Conservation (phyloP, 352 stramenopile species). For the Pythium aristosporum region DNA sequence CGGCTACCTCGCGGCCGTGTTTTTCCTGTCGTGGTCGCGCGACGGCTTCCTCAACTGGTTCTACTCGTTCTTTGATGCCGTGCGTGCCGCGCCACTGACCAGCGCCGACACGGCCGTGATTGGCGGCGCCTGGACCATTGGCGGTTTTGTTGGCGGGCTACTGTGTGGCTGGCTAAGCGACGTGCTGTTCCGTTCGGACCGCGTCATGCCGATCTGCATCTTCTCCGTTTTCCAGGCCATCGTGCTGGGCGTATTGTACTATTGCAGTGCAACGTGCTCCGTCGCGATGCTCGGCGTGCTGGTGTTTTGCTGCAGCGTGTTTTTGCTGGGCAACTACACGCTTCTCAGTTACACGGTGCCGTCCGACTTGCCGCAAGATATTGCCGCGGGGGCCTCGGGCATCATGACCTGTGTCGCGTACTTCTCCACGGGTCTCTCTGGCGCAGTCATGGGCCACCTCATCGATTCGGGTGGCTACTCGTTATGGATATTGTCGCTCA, state of each 20-base stretch:
- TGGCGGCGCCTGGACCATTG: slow-evolving; percentile 72
- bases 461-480: slow-evolving; percentile 54
- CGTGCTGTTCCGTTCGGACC: slow-evolving; percentile 61
- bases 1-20: slow-evolving; percentile 64
- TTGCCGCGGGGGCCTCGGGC: slow-evolving; percentile 56
- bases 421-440: slow-evolving; percentile 66
- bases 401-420: slow-evolving; percentile 71
- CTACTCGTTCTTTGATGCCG: slow-evolving; percentile 72
- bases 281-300: slow-evolving; percentile 48
- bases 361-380: slow-evolving; percentile 68
- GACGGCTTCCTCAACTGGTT: slow-evolving; percentile 82
- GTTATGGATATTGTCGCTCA: slow-evolving; percentile 59
- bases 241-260: slow-evolving; percentile 56
- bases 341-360: slow-evolving; percentile 73
- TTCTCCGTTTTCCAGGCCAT: slow-evolving; percentile 63
- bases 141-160: slow-evolving; percentile 66
- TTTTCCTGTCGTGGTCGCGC: slow-evolving; percentile 67
- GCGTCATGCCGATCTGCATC: slow-evolving; percentile 69
- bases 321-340: slow-evolving; percentile 75
- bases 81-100: slow-evolving; percentile 41
- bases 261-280: slow-evolving; percentile 51
- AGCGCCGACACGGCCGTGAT: slow-evolving; percentile 59
- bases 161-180: slow-evolving; percentile 76
- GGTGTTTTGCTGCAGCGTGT: slow-evolving; percentile 67
- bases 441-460: slow-evolving; percentile 60